These are phyloP conservation scores for Globisporangium emineosum DNA, from an alignment of 352 stramenopile genomes.

Conservation along the genomic window DNA sequence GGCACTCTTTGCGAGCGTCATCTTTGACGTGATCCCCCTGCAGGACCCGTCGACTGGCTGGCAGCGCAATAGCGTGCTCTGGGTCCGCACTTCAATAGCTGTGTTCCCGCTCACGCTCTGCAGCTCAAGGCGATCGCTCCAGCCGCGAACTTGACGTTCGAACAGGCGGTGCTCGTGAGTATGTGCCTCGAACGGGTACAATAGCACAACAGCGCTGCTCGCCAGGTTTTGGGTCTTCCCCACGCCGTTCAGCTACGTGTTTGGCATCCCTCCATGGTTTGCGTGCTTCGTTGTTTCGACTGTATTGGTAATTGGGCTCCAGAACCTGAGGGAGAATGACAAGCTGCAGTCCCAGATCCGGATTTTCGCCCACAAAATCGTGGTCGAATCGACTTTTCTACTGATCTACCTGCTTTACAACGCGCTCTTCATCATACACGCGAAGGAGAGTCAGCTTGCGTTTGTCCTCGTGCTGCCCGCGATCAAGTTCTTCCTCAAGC, in stretches of 20 bases:
- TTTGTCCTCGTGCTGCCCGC: neutral
- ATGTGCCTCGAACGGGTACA: neutral
- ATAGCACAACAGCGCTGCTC: neutral
- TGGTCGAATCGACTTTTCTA: neutral
- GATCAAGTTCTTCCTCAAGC: slow-evolving; percentile 2
- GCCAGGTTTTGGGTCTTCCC: slow-evolving; percentile 8
- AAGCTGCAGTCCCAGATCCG: neutral
- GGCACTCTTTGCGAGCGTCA: neutral
- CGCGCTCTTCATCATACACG: neutral
- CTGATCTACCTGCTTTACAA: slow-evolving; percentile 1
- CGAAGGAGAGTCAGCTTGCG: neutral
- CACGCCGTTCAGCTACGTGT: neutral
- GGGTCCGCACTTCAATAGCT: neutral
- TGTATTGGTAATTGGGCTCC: neutral
- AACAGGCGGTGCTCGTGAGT: neutral
- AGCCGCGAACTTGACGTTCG: neutral
- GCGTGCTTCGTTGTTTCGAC: neutral
- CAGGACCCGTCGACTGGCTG: neutral
- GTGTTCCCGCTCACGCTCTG: neutral
- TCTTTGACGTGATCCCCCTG: neutral
- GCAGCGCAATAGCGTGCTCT: neutral
- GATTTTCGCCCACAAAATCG: neutral
- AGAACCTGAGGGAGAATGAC: neutral
- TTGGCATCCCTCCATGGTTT: neutral
- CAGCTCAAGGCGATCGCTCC: neutral